Conservation (phyloP, 768 basidiomycete species). For the Suillus fuscotomentosus region DNA sequence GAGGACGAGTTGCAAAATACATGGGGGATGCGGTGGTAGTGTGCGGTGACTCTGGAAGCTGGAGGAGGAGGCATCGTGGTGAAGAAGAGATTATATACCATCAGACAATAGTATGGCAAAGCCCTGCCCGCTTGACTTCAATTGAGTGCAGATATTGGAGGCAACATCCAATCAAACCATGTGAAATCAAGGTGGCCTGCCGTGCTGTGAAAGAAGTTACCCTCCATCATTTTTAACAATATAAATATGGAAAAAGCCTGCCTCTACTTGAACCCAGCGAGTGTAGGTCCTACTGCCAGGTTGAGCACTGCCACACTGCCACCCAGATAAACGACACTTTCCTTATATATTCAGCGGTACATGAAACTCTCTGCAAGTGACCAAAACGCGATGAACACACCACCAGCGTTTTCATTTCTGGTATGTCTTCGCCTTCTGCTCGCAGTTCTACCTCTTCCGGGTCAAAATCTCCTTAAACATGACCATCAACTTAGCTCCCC, state of each 20-base stretch:
- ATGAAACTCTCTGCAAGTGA: neutral
- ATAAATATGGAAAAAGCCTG: neutral
- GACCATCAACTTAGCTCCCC: conserved; percentile 82
- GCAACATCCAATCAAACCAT: neutral
- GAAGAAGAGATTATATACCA: conserved; percentile 5
- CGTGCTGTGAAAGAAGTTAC: neutral
- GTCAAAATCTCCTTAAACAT: conserved; percentile 45
- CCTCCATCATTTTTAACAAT: neutral
- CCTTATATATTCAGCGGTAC: neutral
- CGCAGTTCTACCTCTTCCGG: conserved; percentile 48
- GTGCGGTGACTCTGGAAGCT: neutral
- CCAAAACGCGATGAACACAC: neutral
- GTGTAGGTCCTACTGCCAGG: neutral
- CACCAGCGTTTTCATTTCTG: conserved; percentile 37
- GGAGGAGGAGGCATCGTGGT: neutral
- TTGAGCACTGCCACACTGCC: neutral
- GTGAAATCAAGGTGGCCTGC: neutral
- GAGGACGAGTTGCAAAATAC: neutral
- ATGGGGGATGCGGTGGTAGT: neutral
- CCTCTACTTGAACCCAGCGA: neutral
- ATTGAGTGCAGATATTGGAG: neutral
- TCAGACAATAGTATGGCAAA: conserved; percentile 2
- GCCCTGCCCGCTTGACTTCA: neutral
- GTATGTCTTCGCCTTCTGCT: conserved; percentile 51
- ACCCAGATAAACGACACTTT: neutral